These are phyloP conservation scores for Fusarium solani-melongenae DNA, from an alignment of 2,329 filamentous ascomycete genomes.

Conservation along the genomic window DNA sequence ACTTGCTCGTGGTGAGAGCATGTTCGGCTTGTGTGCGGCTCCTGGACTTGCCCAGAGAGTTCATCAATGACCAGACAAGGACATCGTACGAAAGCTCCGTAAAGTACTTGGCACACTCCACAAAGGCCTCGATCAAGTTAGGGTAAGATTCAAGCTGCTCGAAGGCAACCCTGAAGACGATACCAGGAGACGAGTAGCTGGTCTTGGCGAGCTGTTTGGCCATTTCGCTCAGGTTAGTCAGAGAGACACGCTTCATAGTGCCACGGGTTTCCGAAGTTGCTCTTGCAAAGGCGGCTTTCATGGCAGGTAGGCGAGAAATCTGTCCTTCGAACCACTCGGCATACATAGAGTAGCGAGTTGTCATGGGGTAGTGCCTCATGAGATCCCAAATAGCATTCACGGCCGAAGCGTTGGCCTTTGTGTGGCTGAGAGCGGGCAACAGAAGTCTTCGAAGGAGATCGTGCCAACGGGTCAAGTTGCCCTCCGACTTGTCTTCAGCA, in stretches of 20 bases:
- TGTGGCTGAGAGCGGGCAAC: constrained; percentile 89
- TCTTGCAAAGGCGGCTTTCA: constrained; percentile 81
- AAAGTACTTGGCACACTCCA: constrained; percentile 94
- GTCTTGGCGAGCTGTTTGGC: constrained; percentile 90
- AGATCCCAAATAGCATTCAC: constrained; percentile 90
- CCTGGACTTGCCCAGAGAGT: constrained; percentile 71
- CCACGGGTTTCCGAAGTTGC: constrained; percentile 84
- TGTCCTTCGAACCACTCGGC: constrained; percentile 90
- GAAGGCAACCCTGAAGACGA: constrained; percentile 90
- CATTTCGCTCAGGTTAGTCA: constrained; percentile 87
- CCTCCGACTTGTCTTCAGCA: constrained; percentile 72
- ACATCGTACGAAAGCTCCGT: constrained; percentile 94
- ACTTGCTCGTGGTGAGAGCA: constrained; percentile 82
- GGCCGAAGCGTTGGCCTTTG: constrained; percentile 83
- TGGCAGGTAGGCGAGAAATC: constrained; percentile 79
- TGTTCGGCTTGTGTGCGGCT: constrained; percentile 72
- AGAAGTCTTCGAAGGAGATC: constrained; percentile 85
- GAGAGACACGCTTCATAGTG: constrained; percentile 88
- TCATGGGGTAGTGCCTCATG: constrained; percentile 80
- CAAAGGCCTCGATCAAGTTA: constrained; percentile 93
- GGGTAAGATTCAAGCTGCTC: constrained; percentile 93
- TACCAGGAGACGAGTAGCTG: constrained; percentile 88
- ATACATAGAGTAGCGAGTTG: constrained; percentile 87
- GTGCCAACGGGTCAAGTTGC: constrained; percentile 83
- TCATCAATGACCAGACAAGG: constrained; percentile 91